A percentile compares a stretch with the other conserved stretches of the same genome.
phyloP scores from a whole-genome alignment of 768 basidiomycete species.

The Rhizopogon vulgaris region DNA sequence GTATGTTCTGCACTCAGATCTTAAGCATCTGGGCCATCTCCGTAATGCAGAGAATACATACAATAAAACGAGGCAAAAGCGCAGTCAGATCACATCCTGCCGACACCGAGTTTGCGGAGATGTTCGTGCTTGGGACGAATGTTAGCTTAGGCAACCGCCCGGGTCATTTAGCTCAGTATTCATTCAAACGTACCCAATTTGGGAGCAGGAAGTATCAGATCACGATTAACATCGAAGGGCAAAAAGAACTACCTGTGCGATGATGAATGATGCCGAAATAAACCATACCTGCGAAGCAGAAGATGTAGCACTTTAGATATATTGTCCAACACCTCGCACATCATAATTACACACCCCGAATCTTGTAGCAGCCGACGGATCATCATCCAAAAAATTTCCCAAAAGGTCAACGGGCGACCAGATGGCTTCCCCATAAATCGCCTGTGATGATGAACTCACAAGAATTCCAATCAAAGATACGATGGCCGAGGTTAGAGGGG shows the following conservation, averaged over 20 bases:
- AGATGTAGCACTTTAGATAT: slow-evolving; percentile 9
- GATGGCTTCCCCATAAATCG: slow-evolving; percentile 71
- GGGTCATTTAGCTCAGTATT: slow-evolving; percentile 8
- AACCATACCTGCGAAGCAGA: slow-evolving; percentile 52
- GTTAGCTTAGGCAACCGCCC: slow-evolving; percentile 3
- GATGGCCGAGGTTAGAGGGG: slow-evolving; percentile 68
- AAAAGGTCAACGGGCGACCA: slow-evolving; percentile 77
- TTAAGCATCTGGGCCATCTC: too few relatives aligned
- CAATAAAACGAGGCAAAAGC: slow-evolving; percentile 70
- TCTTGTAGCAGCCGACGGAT: slow-evolving; percentile 56
- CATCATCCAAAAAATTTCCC: slow-evolving; percentile 58
- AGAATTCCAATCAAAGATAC: slow-evolving; percentile 79
- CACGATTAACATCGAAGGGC: background rate
- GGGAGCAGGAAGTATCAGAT: slow-evolving; percentile 4
- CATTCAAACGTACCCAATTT: slow-evolving; percentile 23
- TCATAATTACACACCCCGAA: slow-evolving; percentile 43
- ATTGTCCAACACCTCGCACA: background rate
- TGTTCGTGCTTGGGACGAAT: slow-evolving; percentile 51
- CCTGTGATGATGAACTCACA: slow-evolving; percentile 69
- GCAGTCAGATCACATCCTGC: slow-evolving; percentile 82
- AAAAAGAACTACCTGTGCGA: slow-evolving; percentile 50
- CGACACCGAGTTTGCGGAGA: slow-evolving; percentile 77
- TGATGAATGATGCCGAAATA: slow-evolving; percentile 72
- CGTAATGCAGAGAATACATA: slow-evolving; percentile 22
- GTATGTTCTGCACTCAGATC: slow-evolving; percentile 51